Percentiles rank a stretch among this genome's conserved stretches.
Evolutionary conservation across 2,329 filamentous ascomycete species (phyloP).

Genomic region (Arthrobotrys iridis): DNA sequence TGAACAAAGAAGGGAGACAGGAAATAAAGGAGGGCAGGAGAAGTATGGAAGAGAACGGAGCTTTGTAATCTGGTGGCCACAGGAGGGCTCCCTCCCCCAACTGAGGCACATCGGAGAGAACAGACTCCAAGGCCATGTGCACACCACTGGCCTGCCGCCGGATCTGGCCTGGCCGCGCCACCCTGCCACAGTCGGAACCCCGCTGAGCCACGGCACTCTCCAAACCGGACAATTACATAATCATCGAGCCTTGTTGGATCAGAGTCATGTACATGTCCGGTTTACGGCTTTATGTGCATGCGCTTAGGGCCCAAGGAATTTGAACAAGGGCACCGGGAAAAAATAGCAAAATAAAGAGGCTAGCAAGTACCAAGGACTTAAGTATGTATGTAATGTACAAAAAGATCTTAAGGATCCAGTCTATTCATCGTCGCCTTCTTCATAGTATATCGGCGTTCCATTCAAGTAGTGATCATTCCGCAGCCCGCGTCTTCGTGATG

Average conservation of each 20-base stretch:
- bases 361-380: background rate
- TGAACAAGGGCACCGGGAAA: too few species aligned
- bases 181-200: background rate
- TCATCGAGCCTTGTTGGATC: conserved; percentile 6
- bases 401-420: too few species aligned
- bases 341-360: background rate
- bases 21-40: background rate
- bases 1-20: background rate
- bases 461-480: conserved; percentile 51
- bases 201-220: background rate
- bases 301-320: too few species aligned
- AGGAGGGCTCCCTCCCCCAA: background rate
- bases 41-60: conserved; percentile 21
- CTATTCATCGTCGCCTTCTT: conserved; percentile 44
- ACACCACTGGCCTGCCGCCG: conserved; percentile 18
- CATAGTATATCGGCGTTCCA: conserved; percentile 51
- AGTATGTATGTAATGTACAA: background rate
- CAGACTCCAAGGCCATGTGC: conserved; percentile 7
- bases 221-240: conserved; percentile 1
- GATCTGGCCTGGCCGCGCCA: conserved; percentile 20
- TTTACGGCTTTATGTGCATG: conserved; percentile 17
- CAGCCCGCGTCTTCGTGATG: conserved; percentile 37
- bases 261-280: conserved; percentile 13
- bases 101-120: background rate
- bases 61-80: conserved; percentile 30